These are phyloP conservation scores for Cardamine resedifolia DNA, from an alignment of 345 rosid genomes.

Conservation along the genomic window DNA sequence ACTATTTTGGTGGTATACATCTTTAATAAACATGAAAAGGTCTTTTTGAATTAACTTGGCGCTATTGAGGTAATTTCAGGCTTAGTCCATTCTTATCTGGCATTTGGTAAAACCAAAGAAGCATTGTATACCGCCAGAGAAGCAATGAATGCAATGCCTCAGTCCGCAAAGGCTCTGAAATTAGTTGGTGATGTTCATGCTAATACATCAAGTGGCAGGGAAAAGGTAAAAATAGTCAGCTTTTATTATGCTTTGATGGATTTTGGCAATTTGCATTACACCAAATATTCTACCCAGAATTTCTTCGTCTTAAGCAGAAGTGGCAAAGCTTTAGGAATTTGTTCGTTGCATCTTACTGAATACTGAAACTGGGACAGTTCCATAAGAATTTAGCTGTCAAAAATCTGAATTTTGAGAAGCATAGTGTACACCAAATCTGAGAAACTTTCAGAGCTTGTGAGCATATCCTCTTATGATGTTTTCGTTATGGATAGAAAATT, in stretches of 20 bases:
- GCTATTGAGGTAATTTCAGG: conserved; percentile 50
- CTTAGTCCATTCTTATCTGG: conserved; percentile 91
- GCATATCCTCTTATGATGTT: background rate
- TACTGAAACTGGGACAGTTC: background rate
- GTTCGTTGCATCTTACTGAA: background rate
- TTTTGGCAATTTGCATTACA: conserved; percentile 9
- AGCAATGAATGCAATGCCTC: conserved; percentile 99
- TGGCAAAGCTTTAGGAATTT: background rate
- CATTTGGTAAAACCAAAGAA: conserved; percentile 84
- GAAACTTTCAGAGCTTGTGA: conserved; percentile 2
- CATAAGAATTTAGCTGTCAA: background rate
- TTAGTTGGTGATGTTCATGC: conserved; percentile 98
- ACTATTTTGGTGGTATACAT: conserved; percentile 22
- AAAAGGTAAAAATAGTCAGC: conserved; percentile 60
- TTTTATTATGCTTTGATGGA: conserved; percentile 17
- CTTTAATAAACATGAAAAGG: conserved; percentile 11
- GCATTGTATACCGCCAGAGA: conserved; percentile 93
- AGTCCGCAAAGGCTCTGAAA: conserved; percentile 92
- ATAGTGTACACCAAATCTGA: background rate
- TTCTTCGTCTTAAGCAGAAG: background rate
- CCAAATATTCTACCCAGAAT: background rate
- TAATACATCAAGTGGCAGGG: conserved; percentile 83
- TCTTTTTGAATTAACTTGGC: conserved; percentile 24
- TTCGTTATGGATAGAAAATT: background rate
- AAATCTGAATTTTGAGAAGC: background rate